These are phyloP conservation scores for Scheffersomyces stambukii DNA, from an alignment of 1,139 yeast species.

Conservation along the genomic window DNA sequence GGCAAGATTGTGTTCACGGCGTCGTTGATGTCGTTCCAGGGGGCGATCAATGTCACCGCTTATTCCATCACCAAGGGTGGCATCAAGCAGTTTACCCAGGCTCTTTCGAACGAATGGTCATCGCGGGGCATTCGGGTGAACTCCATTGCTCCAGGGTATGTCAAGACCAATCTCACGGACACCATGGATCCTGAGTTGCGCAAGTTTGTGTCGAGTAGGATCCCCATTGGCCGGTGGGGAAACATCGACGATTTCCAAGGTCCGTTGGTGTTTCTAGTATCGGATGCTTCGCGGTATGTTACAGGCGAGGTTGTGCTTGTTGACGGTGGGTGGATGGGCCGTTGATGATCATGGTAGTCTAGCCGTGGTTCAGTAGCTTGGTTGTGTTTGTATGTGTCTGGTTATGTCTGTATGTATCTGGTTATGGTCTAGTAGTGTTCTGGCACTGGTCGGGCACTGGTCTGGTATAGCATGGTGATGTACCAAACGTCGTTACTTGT, in stretches of 20 bases:
- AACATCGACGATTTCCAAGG: constrained; percentile 52
- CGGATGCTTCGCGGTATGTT: constrained; percentile 48
- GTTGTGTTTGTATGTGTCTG: no score
- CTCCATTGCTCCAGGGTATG: constrained; percentile 54
- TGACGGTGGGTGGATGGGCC: constrained; percentile 48
- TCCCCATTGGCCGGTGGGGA: constrained; percentile 54
- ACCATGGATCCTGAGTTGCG: constrained; percentile 28
- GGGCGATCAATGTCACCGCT: constrained; percentile 53
- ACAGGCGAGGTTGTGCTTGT: constrained; percentile 51
- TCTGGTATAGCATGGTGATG: no score
- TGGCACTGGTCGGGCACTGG: no score
- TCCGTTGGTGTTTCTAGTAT: constrained; percentile 47
- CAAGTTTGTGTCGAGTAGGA: constrained; percentile 34
- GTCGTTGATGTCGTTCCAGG: constrained; percentile 48
- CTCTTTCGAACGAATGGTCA: constrained; percentile 53
- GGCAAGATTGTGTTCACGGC: constrained; percentile 26
- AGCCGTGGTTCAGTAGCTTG: no score
- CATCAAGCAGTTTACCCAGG: constrained; percentile 42
- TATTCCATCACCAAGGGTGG: constrained; percentile 55
- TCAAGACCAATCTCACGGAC: constrained; percentile 48
- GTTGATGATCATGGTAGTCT: no score
- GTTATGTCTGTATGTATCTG: no score
- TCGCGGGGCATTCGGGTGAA: constrained; percentile 48
- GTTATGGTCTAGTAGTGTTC: no score
- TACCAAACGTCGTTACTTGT: no score